Base-by-base conservation (phyloP, 805 yeast genomes). In the Candida verbasci region DNA sequence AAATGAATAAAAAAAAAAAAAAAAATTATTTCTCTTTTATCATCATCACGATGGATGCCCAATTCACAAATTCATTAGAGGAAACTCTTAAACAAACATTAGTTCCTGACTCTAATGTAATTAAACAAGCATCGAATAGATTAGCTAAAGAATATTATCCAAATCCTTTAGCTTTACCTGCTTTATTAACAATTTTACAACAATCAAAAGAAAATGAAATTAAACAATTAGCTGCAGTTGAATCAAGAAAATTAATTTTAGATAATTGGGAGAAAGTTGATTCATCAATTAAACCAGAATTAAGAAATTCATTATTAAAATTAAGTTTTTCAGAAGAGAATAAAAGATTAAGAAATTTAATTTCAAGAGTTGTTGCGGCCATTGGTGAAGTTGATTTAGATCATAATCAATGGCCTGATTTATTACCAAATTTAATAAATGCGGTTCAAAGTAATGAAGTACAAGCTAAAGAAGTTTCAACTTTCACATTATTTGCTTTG, bases 151-250 rank as follows among this genome's bases (percentile, higher is more conserved):
- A 85, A 35, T 80, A 82, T 58, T 88, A 85, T 65, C 67, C 76
- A 40, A 76, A 80, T 49, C 76, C 86, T 18, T 66, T 74, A 48
- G 75, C 91, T 14, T 72, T 91, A 42, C 93, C 95, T 14, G 81
- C 95, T 9, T 70, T 91, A 57, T 68, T 91, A 49, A 93, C 86
- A 52, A 76, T 93, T 42, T 71, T 87, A 53, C 88, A 85, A 60
- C 72, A 70, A 47, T 79, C 81, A 48, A 63, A 72, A 27, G 80
- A 80, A 50, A 82, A 76, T 45, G 85, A 84, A 51, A 58, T 89
- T 49, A 83, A 86, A 53, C 95, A 88, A 62, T 72, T 93, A 43
- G 94, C 97, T n/a, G 94, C 96, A 43, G 96, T 93, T 44, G 98
- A 93, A 67, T 87, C 89, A 27, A 80, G 96, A 65, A 93, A 93